These are phyloP conservation scores for Candida bentonensis DNA, from an alignment of 805 yeast species.

Conservation along the genomic window DNA sequence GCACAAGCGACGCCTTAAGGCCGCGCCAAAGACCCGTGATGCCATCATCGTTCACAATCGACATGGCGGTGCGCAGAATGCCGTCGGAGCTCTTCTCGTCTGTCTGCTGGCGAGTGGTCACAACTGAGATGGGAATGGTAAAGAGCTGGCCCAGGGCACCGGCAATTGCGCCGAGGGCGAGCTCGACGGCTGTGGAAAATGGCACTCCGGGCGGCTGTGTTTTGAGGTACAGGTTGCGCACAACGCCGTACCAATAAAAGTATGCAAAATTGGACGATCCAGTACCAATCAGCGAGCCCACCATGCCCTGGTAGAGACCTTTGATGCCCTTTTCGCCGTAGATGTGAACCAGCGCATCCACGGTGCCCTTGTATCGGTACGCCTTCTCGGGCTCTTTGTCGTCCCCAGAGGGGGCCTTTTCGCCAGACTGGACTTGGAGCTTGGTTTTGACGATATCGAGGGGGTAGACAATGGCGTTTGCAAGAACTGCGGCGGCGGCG, in stretches of 20 bases:
- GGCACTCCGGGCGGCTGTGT: constrained; percentile 17
- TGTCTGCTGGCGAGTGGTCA: constrained; percentile 46
- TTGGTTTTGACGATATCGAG: constrained; percentile 64
- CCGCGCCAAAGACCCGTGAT: constrained; percentile 70
- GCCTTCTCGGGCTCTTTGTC: constrained; percentile 3
- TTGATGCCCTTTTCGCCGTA: constrained; percentile 41
- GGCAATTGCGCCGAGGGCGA: constrained; percentile 62
- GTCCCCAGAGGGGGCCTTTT: constrained; percentile 9
- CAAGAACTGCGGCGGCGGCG: constrained; percentile 66
- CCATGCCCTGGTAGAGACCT: constrained; percentile 63
- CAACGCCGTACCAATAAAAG: constrained; percentile 75
- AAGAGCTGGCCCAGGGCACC: constrained; percentile 71
- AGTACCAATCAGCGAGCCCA: constrained; percentile 51
- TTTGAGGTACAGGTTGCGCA: constrained; percentile 42
- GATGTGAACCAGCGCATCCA: constrained; percentile 50
- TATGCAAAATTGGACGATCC: constrained; percentile 72
- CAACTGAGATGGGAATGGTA: constrained; percentile 68
- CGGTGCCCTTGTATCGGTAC: constrained; percentile 35
- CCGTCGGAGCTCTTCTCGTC: constrained; percentile 13
- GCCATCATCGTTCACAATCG: constrained; percentile 51
- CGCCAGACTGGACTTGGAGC: constrained; percentile 46
- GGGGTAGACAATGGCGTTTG: constrained; percentile 70
- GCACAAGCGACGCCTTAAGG: constrained; percentile 60
- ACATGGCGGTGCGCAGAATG: constrained; percentile 30
- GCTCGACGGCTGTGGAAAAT: constrained; percentile 49